Evolutionary conservation across 306 rosid species (phyloP).

Genomic region (Potentilla sterilis): DNA sequence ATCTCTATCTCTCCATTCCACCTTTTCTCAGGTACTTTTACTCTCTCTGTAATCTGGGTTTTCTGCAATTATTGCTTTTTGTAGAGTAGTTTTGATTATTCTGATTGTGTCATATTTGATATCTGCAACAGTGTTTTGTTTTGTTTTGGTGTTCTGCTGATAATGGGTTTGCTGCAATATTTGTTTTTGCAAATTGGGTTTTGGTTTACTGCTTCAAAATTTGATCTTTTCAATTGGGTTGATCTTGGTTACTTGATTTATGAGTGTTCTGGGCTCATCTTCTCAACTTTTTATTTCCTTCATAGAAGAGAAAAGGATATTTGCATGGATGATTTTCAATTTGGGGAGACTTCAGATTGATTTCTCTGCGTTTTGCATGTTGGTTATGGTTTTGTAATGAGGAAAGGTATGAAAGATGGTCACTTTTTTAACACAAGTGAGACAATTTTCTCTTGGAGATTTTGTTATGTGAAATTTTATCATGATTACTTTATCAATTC

Average conservation of each 20-base stretch:
- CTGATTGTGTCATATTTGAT: slow-evolving; percentile 20
- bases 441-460: background rate
- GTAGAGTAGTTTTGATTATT: slow-evolving; percentile 24
- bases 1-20: slow-evolving; percentile 28
- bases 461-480: background rate
- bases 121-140: slow-evolving; percentile 10
- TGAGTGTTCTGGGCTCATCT: slow-evolving; percentile 8
- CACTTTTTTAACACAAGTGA: background rate
- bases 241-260: background rate
- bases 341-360: background rate
- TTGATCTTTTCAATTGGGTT: slow-evolving; percentile 7
- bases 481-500: background rate
- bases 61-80: slow-evolving; percentile 21
- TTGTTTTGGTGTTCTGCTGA: background rate
- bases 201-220: slow-evolving; percentile 4
- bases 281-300: background rate
- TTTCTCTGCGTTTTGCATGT: background rate
- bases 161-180: background rate
- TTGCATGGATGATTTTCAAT: background rate
- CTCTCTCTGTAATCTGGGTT: slow-evolving; percentile 9
- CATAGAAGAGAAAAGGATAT: background rate
- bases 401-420: background rate
- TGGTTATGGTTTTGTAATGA: slow-evolving; percentile 15
- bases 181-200: background rate
- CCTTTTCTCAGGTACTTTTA: slow-evolving; percentile 40